Percentiles rank a stretch among this genome's conserved stretches.
Evolutionary conservation across 176 grass and related monocot species (phyloP).

Genomic region (Sorghum bicolor): DNA sequence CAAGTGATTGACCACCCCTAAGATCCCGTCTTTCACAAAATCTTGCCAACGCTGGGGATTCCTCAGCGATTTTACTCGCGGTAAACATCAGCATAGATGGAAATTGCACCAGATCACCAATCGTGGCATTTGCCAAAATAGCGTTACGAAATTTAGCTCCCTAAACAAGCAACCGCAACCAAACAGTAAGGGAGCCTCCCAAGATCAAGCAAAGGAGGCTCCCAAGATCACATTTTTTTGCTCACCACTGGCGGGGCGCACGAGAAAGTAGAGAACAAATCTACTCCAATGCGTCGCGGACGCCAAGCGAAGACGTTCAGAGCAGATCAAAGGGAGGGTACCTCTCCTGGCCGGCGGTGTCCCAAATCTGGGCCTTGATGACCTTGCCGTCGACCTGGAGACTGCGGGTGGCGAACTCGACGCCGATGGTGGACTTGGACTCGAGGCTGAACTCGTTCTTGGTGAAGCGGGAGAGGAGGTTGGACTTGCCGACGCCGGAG

Average conservation of each 20-base stretch:
- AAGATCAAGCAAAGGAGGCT: constrained; percentile 2
- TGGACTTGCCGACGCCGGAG: constrained; percentile 93
- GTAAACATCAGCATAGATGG: not conserved
- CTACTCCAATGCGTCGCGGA: not conserved
- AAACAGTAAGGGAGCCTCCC: not conserved
- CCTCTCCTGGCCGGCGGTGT: constrained; percentile 79
- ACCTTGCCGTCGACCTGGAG: constrained; percentile 74
- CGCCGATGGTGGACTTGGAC: constrained; percentile 96
- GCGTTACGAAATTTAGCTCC: not conserved
- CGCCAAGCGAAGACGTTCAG: not conserved
- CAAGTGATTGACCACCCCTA: not conserved
- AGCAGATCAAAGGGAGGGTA: constrained; percentile 7
- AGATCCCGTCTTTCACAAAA: constrained; percentile 26
- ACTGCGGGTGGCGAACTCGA: constrained; percentile 93
- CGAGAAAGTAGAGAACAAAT: constrained; percentile 11
- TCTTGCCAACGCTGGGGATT: not conserved
- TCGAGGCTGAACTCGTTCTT: constrained; percentile 99
- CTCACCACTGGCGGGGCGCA: not conserved
- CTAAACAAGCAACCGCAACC: not conserved
- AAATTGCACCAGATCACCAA: not conserved
- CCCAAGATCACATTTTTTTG: constrained; percentile 9
- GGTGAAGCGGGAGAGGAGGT: constrained; percentile 92
- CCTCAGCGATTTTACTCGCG: not conserved
- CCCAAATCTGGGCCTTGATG: constrained; percentile 80
- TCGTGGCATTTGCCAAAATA: not conserved